A percentile compares a stretch with the other conserved stretches of the same genome.
Evolutionary conservation across 768 basidiomycete genomes (phyloP).

Genomic region (Agaricus blazei): DNA sequence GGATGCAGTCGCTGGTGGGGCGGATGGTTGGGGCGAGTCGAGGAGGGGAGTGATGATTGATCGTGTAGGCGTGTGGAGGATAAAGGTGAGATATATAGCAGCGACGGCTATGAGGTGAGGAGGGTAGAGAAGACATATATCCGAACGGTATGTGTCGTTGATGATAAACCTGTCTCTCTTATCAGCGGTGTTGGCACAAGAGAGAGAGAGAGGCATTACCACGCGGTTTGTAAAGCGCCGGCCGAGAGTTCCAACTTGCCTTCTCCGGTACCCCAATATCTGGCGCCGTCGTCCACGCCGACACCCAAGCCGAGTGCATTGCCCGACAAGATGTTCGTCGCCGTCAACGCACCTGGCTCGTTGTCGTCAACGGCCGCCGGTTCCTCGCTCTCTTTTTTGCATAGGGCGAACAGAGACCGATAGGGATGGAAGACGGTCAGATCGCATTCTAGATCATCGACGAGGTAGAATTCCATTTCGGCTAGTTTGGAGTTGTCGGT

Average conservation of each 20-base stretch:
- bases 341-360: conserved; percentile 46
- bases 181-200: background rate
- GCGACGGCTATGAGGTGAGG: conserved; percentile 94
- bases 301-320: conserved; percentile 35
- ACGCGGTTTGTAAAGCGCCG: conserved; percentile 83
- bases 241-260: conserved; percentile 75
- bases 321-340: background rate
- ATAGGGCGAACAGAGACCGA: conserved; percentile 76
- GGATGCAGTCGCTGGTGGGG: conserved; percentile 6
- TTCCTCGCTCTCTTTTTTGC: conserved; percentile 46
- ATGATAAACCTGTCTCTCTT: conserved; percentile 73
- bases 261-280: conserved; percentile 80
- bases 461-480: conserved; percentile 98
- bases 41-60: conserved; percentile 7
- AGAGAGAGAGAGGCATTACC: conserved; percentile 42
- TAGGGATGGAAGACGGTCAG: conserved; percentile 94
- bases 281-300: conserved; percentile 44
- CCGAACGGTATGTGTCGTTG: conserved; percentile 94
- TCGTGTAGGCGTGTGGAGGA: conserved; percentile 60
- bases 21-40: conserved; percentile 15
- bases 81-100: conserved; percentile 83
- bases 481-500: conserved; percentile 89
- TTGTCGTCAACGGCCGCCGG: conserved; percentile 37
- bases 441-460: conserved; percentile 78
- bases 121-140: conserved; percentile 90